Conservation (phyloP, 1,284 basidiomycete species). For the Coniferiporia weirii region DNA sequence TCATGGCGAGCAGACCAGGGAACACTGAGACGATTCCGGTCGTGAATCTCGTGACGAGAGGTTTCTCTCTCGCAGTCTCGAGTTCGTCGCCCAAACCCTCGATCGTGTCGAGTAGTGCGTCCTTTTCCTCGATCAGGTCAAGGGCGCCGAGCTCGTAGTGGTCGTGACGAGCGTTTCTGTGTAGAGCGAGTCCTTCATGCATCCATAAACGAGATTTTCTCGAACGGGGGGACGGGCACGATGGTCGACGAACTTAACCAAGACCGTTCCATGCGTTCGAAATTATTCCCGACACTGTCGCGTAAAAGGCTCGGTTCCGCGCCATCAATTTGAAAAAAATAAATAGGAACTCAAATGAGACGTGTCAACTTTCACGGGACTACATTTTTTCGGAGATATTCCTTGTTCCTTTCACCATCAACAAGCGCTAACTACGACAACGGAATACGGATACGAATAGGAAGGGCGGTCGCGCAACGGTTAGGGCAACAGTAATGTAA, state of each 20-base stretch:
- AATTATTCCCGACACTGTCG: not conserved
- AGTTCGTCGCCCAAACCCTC: not conserved
- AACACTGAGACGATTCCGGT: not conserved
- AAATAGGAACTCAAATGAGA: not conserved
- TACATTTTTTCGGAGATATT: not conserved
- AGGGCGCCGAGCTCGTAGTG: not conserved
- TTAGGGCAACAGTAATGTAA: not conserved
- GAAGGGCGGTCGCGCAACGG: not conserved
- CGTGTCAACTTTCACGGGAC: not conserved
- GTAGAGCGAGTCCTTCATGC: constrained; percentile 8
- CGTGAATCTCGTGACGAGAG: not conserved
- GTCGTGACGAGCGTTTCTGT: constrained; percentile 10
- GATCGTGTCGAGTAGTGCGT: not conserved
- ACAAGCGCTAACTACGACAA: not conserved
- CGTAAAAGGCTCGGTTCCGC: not conserved
- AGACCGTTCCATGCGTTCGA: not conserved
- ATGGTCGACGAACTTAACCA: not conserved
- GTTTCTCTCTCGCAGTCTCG: not conserved
- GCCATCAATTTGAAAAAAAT: not conserved
- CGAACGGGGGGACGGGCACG: not conserved
- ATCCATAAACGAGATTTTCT: constrained; percentile 11
- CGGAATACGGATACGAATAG: not conserved
- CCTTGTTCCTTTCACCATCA: not conserved
- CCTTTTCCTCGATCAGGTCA: not conserved
- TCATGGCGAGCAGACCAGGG: constrained; percentile 5